Evolutionary conservation across 352 stramenopile species (phyloP).

Genomic region (Phytopythium montanum): DNA sequence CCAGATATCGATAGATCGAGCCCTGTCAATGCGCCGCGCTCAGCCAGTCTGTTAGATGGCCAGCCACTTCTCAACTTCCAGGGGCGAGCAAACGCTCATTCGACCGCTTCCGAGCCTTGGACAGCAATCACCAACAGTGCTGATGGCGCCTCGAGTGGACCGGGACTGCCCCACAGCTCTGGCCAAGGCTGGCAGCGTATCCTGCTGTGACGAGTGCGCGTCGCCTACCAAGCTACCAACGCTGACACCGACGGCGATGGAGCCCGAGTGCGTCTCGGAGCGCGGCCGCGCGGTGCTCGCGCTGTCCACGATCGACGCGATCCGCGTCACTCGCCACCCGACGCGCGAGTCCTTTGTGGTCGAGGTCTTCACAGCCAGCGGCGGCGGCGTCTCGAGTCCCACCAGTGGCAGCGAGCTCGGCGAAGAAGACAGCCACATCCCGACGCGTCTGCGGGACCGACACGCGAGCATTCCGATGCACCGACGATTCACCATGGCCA

Average conservation of each 20-base stretch:
- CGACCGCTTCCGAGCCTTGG: not conserved
- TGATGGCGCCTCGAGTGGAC: conserved; percentile 3
- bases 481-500: not conserved
- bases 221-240: conserved; percentile 11
- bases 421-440: conserved; percentile 1
- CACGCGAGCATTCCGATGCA: conserved; percentile 4
- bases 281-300: conserved; percentile 19
- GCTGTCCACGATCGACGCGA: conserved; percentile 22
- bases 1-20: too few relatives aligned
- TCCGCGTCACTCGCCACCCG: conserved; percentile 18
- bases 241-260: conserved; percentile 21
- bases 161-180: not conserved
- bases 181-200: not conserved
- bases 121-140: not conserved
- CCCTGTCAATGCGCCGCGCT: not conserved
- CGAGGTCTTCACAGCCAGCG: conserved; percentile 18
- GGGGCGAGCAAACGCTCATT: not conserved
- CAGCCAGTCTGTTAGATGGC: not conserved
- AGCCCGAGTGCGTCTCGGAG: conserved; percentile 23
- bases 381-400: not conserved
- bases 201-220: not conserved
- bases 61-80: not conserved
- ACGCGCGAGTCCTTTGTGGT: conserved; percentile 15
- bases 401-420: not conserved
- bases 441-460: conserved; percentile 4